Evolutionary conservation across 2,329 filamentous ascomycete genomes (phyloP).

Genomic region (Colletotrichum trifolii): DNA sequence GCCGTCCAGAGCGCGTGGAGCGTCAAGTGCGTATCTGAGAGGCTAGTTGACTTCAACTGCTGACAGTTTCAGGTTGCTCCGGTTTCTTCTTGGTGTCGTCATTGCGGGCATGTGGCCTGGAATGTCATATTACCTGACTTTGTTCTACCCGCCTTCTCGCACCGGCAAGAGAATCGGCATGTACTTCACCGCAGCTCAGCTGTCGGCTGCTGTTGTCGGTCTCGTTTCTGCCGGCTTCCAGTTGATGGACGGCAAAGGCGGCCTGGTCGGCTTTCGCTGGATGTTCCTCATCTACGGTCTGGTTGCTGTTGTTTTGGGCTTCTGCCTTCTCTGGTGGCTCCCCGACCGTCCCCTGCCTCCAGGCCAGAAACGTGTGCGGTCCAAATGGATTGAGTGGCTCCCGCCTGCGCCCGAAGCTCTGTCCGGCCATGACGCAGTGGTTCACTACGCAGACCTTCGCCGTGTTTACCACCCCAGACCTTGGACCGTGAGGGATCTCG

Average conservation of each 20-base stretch:
- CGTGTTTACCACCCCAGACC: slow-evolving; percentile 81
- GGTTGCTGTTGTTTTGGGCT: slow-evolving; percentile 76
- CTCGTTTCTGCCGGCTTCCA: slow-evolving; percentile 93
- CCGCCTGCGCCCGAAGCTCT: slow-evolving; percentile 78
- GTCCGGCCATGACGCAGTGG: slow-evolving; percentile 77
- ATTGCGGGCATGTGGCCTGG: slow-evolving; percentile 96
- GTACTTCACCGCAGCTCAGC: slow-evolving; percentile 89
- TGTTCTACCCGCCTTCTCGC: slow-evolving; percentile 89
- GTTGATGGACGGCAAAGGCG: slow-evolving; percentile 83
- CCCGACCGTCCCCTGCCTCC: slow-evolving; percentile 84
- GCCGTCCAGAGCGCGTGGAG: slow-evolving; percentile 87
- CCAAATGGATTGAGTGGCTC: slow-evolving; percentile 70
- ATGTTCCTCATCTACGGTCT: slow-evolving; percentile 93
- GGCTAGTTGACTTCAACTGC: slow-evolving; percentile 31
- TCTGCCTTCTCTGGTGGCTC: slow-evolving; percentile 87
- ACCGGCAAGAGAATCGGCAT: slow-evolving; percentile 89
- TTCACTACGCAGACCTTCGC: slow-evolving; percentile 86
- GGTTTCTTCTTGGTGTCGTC: slow-evolving; percentile 85
- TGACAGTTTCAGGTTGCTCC: slow-evolving; percentile 67
- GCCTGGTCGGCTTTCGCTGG: slow-evolving; percentile 86
- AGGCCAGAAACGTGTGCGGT: slow-evolving; percentile 66
- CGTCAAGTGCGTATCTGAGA: slow-evolving; percentile 69
- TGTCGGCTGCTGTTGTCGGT: slow-evolving; percentile 89
- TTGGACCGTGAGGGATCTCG: slow-evolving; percentile 80
- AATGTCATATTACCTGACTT: slow-evolving; percentile 91